Base-by-base conservation (phyloP, 2,329 filamentous ascomycete species). In the Colletotrichum cereale region DNA sequence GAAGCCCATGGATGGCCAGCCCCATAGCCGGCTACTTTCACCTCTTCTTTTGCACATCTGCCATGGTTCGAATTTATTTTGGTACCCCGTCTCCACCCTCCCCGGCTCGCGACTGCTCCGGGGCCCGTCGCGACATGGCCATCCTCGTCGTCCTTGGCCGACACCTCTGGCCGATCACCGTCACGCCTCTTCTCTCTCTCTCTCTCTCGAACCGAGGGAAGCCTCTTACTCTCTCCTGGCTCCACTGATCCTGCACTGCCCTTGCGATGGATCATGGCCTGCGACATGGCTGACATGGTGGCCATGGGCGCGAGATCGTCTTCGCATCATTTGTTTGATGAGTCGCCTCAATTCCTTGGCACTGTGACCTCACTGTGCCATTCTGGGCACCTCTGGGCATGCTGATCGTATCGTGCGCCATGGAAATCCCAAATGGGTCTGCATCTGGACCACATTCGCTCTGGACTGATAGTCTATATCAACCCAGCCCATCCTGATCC, bases 271-370 rank as follows among this genome's bases (percentile, higher is more conserved):
- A 69, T 34, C 65, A 63, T 24, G 60, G 44, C 63, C 65, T 69
- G 65, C 64, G 69, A 72, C 69, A 71, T 71, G 68, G 68, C 58
- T 71, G 68, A 60, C 65, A 61, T 69, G 44, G 65, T 64, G 53
- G 44, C 29, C 36, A 58, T 53, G 58, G 36, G 38, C 65, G 53
- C 31, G 47, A 47, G 68, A 61, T 60, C 48, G 65, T 34, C 44
- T 69, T 72, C 66, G 55, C 60, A 60, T 69, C 42, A 40, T 64
- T 61, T 55, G 69, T 64, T 61, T 72, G 69, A 72, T 65, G 69
- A 69, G n/a, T 53, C 21, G 69, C 69, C 65, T 72, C 69, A 64
- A 69, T 69, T 68, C 65, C 69, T 72, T 69, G 69, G 69, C 69
- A 64, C 53, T 61, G 58, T 64, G 65, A 69, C 53, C 47, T 64